Conservation (phyloP, 1,284 basidiomycete genomes). For the Tilletia setariae region DNA sequence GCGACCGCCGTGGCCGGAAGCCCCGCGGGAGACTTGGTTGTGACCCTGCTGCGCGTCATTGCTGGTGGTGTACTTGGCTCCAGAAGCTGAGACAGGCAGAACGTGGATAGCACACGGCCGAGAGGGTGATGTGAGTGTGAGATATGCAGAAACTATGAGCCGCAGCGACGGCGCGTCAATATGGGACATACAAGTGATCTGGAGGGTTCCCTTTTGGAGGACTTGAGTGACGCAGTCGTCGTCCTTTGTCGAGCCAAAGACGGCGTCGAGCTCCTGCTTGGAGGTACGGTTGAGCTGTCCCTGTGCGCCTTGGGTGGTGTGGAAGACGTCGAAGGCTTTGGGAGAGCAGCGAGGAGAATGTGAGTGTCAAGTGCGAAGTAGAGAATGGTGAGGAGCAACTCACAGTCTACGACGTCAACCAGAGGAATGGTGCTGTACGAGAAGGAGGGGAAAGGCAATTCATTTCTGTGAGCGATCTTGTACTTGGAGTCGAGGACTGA, state of each 20-base stretch:
- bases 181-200: slow-evolving; percentile 27
- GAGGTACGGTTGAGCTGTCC: slow-evolving; percentile 54
- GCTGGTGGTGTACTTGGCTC: slow-evolving; percentile 43
- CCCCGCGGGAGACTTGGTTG: slow-evolving; percentile 28
- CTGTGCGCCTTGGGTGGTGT: slow-evolving; percentile 54
- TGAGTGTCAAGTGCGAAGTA: background rate
- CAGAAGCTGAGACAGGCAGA: slow-evolving; percentile 19
- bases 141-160: too few species aligned
- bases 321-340: slow-evolving; percentile 54
- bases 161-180: background rate
- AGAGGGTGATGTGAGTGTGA: background rate
- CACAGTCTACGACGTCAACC: slow-evolving; percentile 54
- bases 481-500: too few species aligned
- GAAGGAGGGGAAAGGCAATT: background rate
- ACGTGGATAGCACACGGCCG: background rate
- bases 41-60: slow-evolving; percentile 37
- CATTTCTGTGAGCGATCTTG: background rate
- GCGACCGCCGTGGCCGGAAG: slow-evolving; percentile 34
- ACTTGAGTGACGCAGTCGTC: slow-evolving; percentile 50
- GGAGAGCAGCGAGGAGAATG: too few species aligned
- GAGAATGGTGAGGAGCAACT: slow-evolving; percentile 14
- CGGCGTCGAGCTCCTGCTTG: slow-evolving; percentile 54
- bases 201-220: slow-evolving; percentile 51
- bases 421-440: slow-evolving; percentile 52
- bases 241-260: slow-evolving; percentile 52